Percentiles rank a stretch among this genome's conserved stretches.
These are phyloP conservation scores for Penicillium paradoxum DNA, from an alignment of 495 filamentous ascomycete species.

Conservation along the genomic window DNA sequence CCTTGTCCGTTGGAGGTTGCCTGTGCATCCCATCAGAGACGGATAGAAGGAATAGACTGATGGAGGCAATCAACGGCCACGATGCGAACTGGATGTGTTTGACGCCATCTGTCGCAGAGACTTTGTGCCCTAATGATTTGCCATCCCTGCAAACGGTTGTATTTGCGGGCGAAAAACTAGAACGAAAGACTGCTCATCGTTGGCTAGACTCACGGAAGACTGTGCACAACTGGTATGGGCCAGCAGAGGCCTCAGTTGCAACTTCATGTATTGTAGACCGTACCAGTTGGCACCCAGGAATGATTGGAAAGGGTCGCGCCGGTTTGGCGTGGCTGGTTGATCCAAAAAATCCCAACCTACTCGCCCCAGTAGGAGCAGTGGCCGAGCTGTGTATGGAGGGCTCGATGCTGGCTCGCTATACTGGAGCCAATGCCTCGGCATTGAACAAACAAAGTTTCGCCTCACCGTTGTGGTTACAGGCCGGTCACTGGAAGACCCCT, in stretches of 20 bases:
- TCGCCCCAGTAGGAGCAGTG: background rate
- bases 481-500: background rate
- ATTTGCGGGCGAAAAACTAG: background rate
- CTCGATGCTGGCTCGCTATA: too few species aligned
- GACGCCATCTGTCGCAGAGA: background rate
- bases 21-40: background rate
- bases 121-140: background rate
- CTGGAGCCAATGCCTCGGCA: too few species aligned
- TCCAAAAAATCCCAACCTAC: background rate
- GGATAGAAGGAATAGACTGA: background rate
- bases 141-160: background rate
- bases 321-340: background rate
- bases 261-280: background rate
- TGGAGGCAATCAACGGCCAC: background rate
- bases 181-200: background rate
- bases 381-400: background rate
- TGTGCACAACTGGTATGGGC: background rate
- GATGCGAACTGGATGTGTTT: background rate
- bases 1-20: background rate
- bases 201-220: background rate
- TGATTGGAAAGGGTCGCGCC: background rate
- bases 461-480: background rate
- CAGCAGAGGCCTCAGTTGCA: background rate
- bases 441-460: background rate
- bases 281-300: background rate